A percentile compares a stretch with the other conserved stretches of the same genome.
These are phyloP conservation scores for Pilaira anomala DNA, from an alignment of 192 early-diverging fungal species.

Conservation along the genomic window DNA sequence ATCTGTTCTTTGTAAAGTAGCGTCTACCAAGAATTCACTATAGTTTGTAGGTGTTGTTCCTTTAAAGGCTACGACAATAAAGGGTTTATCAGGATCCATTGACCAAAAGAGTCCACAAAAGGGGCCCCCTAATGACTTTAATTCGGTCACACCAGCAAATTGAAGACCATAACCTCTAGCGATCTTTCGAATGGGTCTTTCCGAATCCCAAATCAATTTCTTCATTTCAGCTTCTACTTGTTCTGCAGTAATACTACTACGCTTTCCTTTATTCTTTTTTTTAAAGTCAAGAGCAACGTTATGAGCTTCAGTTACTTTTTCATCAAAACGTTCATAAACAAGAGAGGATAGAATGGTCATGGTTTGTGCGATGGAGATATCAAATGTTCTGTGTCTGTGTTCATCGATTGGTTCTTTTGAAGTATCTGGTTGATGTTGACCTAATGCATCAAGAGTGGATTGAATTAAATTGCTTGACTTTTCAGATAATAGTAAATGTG, in stretches of 20 bases:
- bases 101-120: constrained; percentile 49
- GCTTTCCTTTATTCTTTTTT: not conserved
- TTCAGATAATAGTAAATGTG: constrained; percentile 17
- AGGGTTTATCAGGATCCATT: constrained; percentile 30
- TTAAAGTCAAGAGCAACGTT: not conserved
- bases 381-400: constrained; percentile 22
- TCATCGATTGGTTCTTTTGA: not conserved
- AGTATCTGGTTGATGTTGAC: not conserved
- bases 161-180: constrained; percentile 27
- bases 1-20: constrained; percentile 46
- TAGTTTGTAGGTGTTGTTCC: constrained; percentile 52
- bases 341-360: constrained; percentile 43
- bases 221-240: constrained; percentile 8
- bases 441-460: constrained; percentile 19
- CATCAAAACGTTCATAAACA: constrained; percentile 46
- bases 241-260: not conserved
- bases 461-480: constrained; percentile 14
- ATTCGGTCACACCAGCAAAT: constrained; percentile 44
- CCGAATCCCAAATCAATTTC: constrained; percentile 31
- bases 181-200: constrained; percentile 31
- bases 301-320: constrained; percentile 36
- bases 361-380: constrained; percentile 40
- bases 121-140: constrained; percentile 47
- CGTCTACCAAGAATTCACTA: constrained; percentile 47
- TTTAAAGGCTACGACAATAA: constrained; percentile 46